Conservation (phyloP, 176 grass and related monocot genomes). For the Coix lacrymajobi region DNA sequence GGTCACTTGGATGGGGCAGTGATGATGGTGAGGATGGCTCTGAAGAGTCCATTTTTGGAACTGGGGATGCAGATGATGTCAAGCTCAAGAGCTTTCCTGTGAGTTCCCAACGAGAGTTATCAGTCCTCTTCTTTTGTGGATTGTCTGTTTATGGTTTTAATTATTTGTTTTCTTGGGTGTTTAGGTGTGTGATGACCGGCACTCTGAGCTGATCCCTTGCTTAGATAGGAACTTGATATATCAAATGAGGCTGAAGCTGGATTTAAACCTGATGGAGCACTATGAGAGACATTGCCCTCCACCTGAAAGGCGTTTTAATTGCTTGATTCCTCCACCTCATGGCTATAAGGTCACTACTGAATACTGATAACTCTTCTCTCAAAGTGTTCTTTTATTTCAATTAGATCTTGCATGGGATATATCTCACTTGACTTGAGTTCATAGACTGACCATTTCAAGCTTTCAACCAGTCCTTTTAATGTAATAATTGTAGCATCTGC, state of each 20-base stretch:
- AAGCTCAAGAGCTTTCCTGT: slow-evolving; percentile 85
- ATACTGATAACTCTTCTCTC: neutral
- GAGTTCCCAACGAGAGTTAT: slow-evolving; percentile 25
- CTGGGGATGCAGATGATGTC: slow-evolving; percentile 43
- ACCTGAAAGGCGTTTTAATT: slow-evolving; percentile 88
- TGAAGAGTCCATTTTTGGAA: slow-evolving; percentile 82
- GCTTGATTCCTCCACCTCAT: slow-evolving; percentile 82
- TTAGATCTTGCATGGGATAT: neutral
- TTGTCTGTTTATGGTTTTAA: neutral
- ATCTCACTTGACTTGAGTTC: slow-evolving; percentile 5
- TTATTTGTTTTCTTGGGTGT: slow-evolving; percentile 5
- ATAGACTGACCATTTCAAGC: neutral
- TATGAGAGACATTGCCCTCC: slow-evolving; percentile 97
- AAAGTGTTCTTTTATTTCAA: neutral
- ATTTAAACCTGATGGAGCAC: slow-evolving; percentile 97
- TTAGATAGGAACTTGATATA: slow-evolving; percentile 99
- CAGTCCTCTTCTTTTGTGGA: neutral
- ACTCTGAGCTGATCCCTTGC: slow-evolving; percentile 98
- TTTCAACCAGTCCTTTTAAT: slow-evolving; percentile 19
- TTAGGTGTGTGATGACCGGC: slow-evolving; percentile 84
- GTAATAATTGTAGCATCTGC: neutral
- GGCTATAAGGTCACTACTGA: slow-evolving; percentile 77
- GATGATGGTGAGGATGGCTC: slow-evolving; percentile 46
- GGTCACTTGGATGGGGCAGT: slow-evolving; percentile 63
- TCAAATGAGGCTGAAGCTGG: slow-evolving; percentile 93